A percentile compares a stretch with the other conserved stretches of the same genome.
phyloP scores from a whole-genome alignment of 176 grass and related monocot species.

The Rhynchospora breviuscula region DNA sequence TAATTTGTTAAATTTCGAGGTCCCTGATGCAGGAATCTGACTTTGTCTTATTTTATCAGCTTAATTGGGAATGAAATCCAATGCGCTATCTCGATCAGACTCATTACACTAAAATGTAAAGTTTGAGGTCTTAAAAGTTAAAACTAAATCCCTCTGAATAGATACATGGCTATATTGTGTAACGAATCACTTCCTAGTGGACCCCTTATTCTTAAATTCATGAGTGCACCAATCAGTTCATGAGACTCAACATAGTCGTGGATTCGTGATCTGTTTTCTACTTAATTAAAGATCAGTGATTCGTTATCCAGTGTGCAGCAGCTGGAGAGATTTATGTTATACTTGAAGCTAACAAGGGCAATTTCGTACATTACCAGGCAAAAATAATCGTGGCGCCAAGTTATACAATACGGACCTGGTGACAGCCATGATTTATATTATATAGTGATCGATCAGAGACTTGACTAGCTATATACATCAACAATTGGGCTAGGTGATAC shows the following conservation, averaged over 20 bases:
- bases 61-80: too few species aligned
- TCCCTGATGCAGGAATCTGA: too few species aligned
- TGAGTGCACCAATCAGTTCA: neutral
- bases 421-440: neutral
- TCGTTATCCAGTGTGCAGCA: neutral
- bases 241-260: neutral
- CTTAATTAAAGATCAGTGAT: neutral
- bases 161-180: too few species aligned
- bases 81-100: too few species aligned
- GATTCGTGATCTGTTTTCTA: neutral
- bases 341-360: neutral
- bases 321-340: neutral
- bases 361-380: conserved; percentile 12
- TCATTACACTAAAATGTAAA: too few species aligned
- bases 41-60: too few species aligned
- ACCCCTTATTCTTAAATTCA: neutral
- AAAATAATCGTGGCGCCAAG: conserved; percentile 31
- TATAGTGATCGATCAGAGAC: neutral
- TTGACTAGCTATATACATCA: neutral
- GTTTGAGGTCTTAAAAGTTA: too few species aligned
- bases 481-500: neutral
- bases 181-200: too few species aligned
- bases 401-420: conserved; percentile 14
- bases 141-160: too few species aligned
- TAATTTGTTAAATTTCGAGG: too few species aligned